Base-by-base conservation (phyloP, 2,329 filamentous ascomycete genomes). In the Fusarium buharicum region DNA sequence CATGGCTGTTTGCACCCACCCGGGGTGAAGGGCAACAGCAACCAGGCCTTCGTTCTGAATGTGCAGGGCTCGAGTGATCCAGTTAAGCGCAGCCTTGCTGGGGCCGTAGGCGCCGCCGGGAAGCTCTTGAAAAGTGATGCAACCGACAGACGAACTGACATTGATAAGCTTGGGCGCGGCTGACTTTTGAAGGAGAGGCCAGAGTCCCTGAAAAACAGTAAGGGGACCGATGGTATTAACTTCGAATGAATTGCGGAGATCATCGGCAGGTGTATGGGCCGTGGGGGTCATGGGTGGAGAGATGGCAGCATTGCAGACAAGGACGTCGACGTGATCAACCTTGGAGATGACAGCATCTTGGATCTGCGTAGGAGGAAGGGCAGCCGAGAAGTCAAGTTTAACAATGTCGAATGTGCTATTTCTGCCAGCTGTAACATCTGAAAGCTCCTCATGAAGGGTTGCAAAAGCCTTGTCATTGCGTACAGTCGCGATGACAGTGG, bases 271-370 rank as follows among this genome's bases (percentile, higher is more conserved):
- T 30, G 46, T 77, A 37, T 70, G 64, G 4, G 64, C 45, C 0
- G 76, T 71, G 7, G 39, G 1, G 69, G 64, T 2, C 69, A 70
- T 55, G 73, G 75, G 37, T 70, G 66, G 9, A 69, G 70, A 11
- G 67, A 68, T 75, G 6, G 78, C 82, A 0, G 82, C 82, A 61
- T 85, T 86, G 57, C 79, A 79, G 55, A 85, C 78, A 5, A 86
- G 75, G 10, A 82, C 70, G 52, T 85, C 82, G n/a, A 86, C 69
- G 27, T 76, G 68, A 20, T 64, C 60, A 64, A 82, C 55, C 4
- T 75, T 59, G 14, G 66, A 69, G 2, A 12, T 18, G 10, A 48
- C 31, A 5, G 76, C 68, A 31, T 62, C 38, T 13, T 54, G 60
- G n/a, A 71, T 60, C 6, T 59, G 24, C 2, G 40, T 45, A 14